Evolutionary conservation across 2,329 filamentous ascomycete species (phyloP).

Genomic region (Gnomoniopsis smithogilvyi): DNA sequence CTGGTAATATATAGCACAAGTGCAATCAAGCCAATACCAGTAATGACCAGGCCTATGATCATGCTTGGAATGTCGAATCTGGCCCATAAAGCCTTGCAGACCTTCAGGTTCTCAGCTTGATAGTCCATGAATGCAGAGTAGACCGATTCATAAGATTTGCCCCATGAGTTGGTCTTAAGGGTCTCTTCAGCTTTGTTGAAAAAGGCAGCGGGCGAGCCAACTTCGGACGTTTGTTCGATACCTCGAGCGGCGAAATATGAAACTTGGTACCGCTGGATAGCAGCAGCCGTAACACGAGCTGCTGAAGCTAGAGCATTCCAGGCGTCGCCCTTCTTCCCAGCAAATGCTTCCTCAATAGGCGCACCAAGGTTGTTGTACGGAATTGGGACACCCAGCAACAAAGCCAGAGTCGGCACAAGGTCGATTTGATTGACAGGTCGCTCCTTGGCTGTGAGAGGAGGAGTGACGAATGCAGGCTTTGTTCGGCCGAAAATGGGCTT

Average conservation of each 20-base stretch:
- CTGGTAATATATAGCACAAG: constrained; percentile 70
- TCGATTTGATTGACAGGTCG: constrained; percentile 84
- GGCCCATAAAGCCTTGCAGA: constrained; percentile 87
- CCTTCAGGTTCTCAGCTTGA: constrained; percentile 71
- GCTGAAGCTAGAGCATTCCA: constrained; percentile 77
- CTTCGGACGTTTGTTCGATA: constrained; percentile 57
- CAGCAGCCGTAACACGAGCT: constrained; percentile 73
- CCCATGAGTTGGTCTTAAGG: constrained; percentile 31
- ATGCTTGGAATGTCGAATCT: constrained; percentile 87
- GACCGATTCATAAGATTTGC: constrained; percentile 34
- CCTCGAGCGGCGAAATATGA: constrained; percentile 75
- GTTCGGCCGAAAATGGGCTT: constrained; percentile 79
- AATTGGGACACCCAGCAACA: constrained; percentile 86
- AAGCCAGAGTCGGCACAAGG: constrained; percentile 83
- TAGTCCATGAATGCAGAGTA: constrained; percentile 67
- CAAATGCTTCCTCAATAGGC: constrained; percentile 92
- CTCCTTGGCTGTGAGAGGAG: constrained; percentile 71
- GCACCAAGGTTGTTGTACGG: constrained; percentile 94
- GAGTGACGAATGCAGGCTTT: constrained; percentile 52
- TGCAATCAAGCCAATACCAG: constrained; percentile 64
- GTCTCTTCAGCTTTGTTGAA: constrained; percentile 52
- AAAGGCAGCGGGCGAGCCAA: constrained; percentile 50
- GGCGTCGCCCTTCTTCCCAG: constrained; percentile 63
- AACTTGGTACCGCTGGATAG: constrained; percentile 84
- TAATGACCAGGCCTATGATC: constrained; percentile 71